Evolutionary conservation across 2,329 filamentous ascomycete species (phyloP), one percentile per base, ranked within the genome.

Genomic region (Claviceps purpurea): DNA sequence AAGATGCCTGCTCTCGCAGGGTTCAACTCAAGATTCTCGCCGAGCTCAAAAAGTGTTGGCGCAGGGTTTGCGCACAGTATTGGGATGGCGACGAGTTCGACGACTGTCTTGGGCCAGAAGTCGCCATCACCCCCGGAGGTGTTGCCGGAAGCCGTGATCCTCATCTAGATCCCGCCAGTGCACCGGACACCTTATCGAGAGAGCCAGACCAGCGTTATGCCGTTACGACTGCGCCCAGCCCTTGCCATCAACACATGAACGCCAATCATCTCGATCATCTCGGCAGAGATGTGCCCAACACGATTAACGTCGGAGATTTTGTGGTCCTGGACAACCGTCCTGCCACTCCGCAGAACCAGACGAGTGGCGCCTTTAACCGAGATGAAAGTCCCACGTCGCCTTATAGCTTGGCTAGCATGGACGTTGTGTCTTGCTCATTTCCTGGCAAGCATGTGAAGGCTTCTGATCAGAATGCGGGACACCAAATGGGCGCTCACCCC

Each of bases 31-130:
- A 96, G 67, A 95, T 97, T 57, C 75, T 98, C 39, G 82, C 85
- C 34, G 93, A 98, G 67, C 72, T 98, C 56, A 98, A 98, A 67
- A 94, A 95, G 65, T 97, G 93, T 64, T 98, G 93, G 93, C 84
- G 90, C 65, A 80, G 90, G 50, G 87, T 93, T 20, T 97, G 90
- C 64, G 83, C 86, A 0, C 71, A 90, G 52, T 95, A 90, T 64
- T 98, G 93, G 91, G 87, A 95, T 56, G 78, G 78, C 0, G 73
- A 81, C 0, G 80, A 87, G 47, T 83, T 83, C 39, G 75, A 84
- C 57, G 75, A 84, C 55, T 71, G 74, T 1, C 72, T 80, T 13
- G 77, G 75, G 14, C 73, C 81, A 3, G 81, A 87, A 26, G 74
- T 79, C 18, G 79, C 85, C 14, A 85, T 95, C 48, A 66, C 77